Evolutionary conservation across 345 rosid genomes (phyloP).

Genomic region (Salix exigua): DNA sequence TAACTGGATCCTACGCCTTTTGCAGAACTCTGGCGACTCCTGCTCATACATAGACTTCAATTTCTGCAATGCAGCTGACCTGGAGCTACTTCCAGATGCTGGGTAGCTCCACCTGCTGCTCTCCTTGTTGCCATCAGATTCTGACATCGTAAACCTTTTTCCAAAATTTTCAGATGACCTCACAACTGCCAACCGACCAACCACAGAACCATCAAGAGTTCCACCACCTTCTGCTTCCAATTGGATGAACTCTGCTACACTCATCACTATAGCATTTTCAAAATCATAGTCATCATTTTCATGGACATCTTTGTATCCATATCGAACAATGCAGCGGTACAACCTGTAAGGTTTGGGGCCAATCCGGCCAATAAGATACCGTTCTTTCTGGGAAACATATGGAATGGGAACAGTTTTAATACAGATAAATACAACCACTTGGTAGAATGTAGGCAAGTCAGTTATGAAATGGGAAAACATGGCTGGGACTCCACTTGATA

Average conservation of each 20-base stretch:
- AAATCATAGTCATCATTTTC: constrained; percentile 55
- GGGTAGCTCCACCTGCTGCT: constrained; percentile 39
- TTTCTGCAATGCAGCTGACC: constrained; percentile 51
- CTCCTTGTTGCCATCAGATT: constrained; percentile 34
- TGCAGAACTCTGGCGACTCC: constrained; percentile 51
- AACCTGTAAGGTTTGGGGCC: constrained; percentile 89
- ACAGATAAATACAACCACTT: constrained; percentile 82
- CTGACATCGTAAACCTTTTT: constrained; percentile 53
- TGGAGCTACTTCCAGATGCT: constrained; percentile 47
- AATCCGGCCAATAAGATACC: constrained; percentile 80
- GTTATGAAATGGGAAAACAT: constrained; percentile 78
- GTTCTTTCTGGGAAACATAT: constrained; percentile 67
- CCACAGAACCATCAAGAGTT: constrained; percentile 47
- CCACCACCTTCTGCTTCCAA: constrained; percentile 75
- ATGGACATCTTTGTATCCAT: constrained; percentile 81
- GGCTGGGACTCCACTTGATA: constrained; percentile 74
- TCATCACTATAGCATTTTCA: constrained; percentile 80
- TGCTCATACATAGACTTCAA: constrained; percentile 58
- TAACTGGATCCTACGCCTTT: constrained; percentile 46
- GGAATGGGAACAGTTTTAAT: constrained; percentile 83
- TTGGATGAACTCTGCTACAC: constrained; percentile 89
- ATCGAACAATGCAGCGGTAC: constrained; percentile 84
- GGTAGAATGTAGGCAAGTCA: constrained; percentile 86
- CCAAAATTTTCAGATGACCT: constrained; percentile 74
- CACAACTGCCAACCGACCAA: constrained; percentile 76